Evolutionary conservation across 441 rosid species (phyloP).

Genomic region (Iberis amara): DNA sequence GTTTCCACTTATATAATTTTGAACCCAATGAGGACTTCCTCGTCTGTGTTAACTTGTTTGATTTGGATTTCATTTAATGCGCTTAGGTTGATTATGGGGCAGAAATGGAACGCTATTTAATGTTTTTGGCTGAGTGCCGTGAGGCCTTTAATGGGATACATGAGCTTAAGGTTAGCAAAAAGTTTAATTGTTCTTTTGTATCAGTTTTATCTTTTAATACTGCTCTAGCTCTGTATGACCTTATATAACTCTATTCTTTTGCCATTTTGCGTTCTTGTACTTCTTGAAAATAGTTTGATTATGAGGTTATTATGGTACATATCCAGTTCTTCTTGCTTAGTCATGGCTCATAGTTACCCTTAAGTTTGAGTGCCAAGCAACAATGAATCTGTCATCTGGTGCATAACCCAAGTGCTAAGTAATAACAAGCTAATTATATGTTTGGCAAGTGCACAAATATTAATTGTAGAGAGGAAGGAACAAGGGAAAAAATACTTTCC

Average conservation of each 20-base stretch:
- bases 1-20: slow-evolving; percentile 17
- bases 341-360: not conserved
- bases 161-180: slow-evolving; percentile 60
- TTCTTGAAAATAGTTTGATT: slow-evolving; percentile 8
- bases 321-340: slow-evolving; percentile 14
- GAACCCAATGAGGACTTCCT: slow-evolving; percentile 17
- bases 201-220: slow-evolving; percentile 9
- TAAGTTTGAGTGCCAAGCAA: slow-evolving; percentile 7
- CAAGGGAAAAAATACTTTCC: not conserved
- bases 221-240: slow-evolving; percentile 11
- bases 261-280: not conserved
- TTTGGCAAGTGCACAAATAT: not conserved
- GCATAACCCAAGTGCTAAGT: not conserved
- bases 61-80: slow-evolving; percentile 31
- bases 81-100: slow-evolving; percentile 69
- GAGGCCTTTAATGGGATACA: slow-evolving; percentile 58
- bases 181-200: slow-evolving; percentile 16
- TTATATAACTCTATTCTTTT: slow-evolving; percentile 11
- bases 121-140: slow-evolving; percentile 82
- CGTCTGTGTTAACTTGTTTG: slow-evolving; percentile 19
- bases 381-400: not conserved
- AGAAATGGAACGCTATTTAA: slow-evolving; percentile 58
- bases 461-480: not conserved
- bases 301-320: not conserved
- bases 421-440: not conserved